Conservation (phyloP, 768 basidiomycete genomes). For the Heimioporus sp. region DNA sequence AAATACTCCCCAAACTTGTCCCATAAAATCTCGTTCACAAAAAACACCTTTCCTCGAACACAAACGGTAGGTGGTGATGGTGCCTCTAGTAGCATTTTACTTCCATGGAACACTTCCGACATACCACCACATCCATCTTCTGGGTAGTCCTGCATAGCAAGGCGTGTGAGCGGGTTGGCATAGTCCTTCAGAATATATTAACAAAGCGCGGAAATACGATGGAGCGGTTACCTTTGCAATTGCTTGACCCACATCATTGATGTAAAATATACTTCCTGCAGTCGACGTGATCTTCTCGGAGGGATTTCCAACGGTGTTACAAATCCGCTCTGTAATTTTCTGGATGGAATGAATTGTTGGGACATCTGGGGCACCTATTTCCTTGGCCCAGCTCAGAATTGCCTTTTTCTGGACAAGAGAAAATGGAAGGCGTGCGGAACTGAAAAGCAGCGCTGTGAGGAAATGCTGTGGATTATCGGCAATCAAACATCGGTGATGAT, state of each 20-base stretch:
- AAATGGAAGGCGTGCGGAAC: conserved; percentile 26
- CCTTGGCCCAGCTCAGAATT: conserved; percentile 26
- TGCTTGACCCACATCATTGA: conserved; percentile 7
- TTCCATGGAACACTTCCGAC: conserved; percentile 22
- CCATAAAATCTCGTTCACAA: conserved; percentile 14
- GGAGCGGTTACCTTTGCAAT: conserved; percentile 12
- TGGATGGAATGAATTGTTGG: conserved; percentile 18
- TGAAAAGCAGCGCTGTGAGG: conserved; percentile 13
- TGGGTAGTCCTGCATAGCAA: conserved; percentile 11
- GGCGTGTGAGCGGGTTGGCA: conserved; percentile 19
- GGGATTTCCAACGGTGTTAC: conserved; percentile 25
- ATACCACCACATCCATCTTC: conserved; percentile 5
- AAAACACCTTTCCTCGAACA: conserved; percentile 9
- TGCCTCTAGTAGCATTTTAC: conserved; percentile 21
- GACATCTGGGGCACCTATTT: conserved; percentile 22
- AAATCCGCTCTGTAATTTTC: not conserved
- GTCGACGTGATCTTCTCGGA: conserved; percentile 15
- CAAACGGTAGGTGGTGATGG: not conserved
- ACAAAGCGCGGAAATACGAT: too few species aligned
- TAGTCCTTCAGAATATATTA: conserved; percentile 28
- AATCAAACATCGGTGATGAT: too few species aligned
- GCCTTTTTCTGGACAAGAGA: conserved; percentile 28
- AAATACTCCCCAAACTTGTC: not conserved
- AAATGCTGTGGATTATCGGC: too few species aligned
- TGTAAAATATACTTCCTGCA: conserved; percentile 27